phyloP scores from a whole-genome alignment of 257 asterid genomes.

The Jaltomata sinuosa region DNA sequence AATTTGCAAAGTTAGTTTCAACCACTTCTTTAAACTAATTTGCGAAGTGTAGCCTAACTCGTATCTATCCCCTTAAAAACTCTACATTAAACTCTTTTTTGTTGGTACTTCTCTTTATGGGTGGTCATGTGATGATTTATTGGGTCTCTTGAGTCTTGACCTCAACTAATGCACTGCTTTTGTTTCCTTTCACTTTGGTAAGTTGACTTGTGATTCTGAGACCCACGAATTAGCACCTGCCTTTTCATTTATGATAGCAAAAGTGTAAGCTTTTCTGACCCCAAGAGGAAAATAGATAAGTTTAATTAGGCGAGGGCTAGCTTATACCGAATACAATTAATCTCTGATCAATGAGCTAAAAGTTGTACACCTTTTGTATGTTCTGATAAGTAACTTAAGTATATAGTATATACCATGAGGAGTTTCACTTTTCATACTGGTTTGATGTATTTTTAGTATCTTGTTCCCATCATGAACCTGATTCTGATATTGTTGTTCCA shows the following conservation, averaged over 20 bases:
- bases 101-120: not conserved
- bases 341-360: not conserved
- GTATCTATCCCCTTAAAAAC: not conserved
- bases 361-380: not conserved
- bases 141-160: not conserved
- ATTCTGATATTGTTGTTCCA: not conserved
- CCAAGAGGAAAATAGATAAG: not conserved
- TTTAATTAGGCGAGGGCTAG: not conserved
- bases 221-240: not conserved
- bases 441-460: not conserved
- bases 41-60: not conserved
- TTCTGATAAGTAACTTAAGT: not conserved
- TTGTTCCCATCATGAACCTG: not conserved
- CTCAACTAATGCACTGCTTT: not conserved
- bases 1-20: not conserved
- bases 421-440: not conserved
- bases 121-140: not conserved
- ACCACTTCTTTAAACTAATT: not conserved
- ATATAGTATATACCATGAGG: not conserved
- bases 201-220: not conserved
- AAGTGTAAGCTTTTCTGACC: not conserved
- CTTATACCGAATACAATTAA: not conserved
- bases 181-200: not conserved
- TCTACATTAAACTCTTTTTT: not conserved
- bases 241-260: not conserved